Conservation (phyloP, 495 filamentous ascomycete species). For the Immersiella caudata region DNA sequence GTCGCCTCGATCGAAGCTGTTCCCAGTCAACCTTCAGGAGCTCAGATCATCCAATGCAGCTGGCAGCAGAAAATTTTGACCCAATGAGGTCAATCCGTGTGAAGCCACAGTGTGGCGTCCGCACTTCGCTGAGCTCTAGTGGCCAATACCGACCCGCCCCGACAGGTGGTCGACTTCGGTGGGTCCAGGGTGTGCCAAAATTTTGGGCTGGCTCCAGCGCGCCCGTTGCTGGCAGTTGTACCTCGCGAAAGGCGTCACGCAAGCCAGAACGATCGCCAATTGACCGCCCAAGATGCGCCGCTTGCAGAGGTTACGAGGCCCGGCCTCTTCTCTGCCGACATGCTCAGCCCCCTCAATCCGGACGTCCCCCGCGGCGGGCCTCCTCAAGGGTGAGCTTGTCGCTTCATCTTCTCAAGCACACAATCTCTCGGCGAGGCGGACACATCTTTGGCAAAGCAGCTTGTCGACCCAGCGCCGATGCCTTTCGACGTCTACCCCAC, state of each 20-base stretch:
- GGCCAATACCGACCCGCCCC: conserved; percentile 8
- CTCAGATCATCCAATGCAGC: conserved; percentile 33
- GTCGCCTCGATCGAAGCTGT: conserved; percentile 9
- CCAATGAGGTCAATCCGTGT: not conserved
- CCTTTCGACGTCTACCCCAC: conserved; percentile 22
- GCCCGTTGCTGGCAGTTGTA: conserved; percentile 1
- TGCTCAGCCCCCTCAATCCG: conserved; percentile 28
- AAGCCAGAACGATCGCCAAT: conserved; percentile 10
- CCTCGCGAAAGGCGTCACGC: conserved; percentile 5
- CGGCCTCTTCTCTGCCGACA: conserved; percentile 28
- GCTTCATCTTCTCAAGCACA: conserved; percentile 5
- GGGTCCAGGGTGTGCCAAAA: conserved; percentile 15
- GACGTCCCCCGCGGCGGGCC: conserved; percentile 20
- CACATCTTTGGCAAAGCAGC: conserved; percentile 19
- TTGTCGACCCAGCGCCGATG: conserved; percentile 28
- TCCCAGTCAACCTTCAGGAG: conserved; percentile 12
- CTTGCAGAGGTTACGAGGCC: conserved; percentile 33
- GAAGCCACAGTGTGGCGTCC: conserved; percentile 11
- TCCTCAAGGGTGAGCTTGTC: conserved; percentile 13
- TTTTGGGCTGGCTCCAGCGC: conserved; percentile 18
- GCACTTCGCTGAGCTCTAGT: not conserved
- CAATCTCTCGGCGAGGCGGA: conserved; percentile 12
- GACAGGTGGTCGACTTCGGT: not conserved
- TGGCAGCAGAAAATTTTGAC: conserved; percentile 32
- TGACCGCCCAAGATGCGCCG: conserved; percentile 34